A percentile compares a stretch with the other conserved stretches of the same genome.
Evolutionary conservation across 1,284 basidiomycete genomes (phyloP).

Genomic region (Sphagnurus paluster): DNA sequence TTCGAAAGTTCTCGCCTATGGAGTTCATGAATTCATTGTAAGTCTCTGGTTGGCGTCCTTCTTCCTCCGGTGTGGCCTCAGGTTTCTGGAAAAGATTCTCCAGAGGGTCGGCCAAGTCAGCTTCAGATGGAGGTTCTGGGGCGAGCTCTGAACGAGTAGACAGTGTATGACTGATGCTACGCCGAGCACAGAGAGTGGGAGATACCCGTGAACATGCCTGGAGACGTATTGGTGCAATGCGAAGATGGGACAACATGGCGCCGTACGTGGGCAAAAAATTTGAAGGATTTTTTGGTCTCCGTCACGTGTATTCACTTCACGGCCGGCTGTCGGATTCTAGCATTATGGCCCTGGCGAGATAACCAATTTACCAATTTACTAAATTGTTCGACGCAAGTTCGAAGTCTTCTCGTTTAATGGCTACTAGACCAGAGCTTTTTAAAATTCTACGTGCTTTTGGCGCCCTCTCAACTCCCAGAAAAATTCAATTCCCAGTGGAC

Average conservation of each 20-base stretch:
- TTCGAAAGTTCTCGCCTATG: slow-evolving; percentile 36
- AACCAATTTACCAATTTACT: not conserved
- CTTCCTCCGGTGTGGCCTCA: slow-evolving; percentile 17
- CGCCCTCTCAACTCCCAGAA: slow-evolving; percentile 47
- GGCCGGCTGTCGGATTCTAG: slow-evolving; percentile 15
- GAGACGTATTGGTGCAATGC: slow-evolving; percentile 27
- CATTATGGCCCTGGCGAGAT: too few relatives aligned
- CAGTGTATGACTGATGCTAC: slow-evolving; percentile 29
- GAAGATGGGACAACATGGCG: slow-evolving; percentile 34
- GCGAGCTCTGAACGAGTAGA: slow-evolving; percentile 22
- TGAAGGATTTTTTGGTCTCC: slow-evolving; percentile 24
- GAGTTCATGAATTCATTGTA: slow-evolving; percentile 38
- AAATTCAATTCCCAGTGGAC: slow-evolving; percentile 38
- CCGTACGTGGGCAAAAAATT: slow-evolving; percentile 24
- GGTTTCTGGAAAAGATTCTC: slow-evolving; percentile 9
- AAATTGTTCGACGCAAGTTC: not conserved
- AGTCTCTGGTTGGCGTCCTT: slow-evolving; percentile 20
- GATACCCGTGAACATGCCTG: slow-evolving; percentile 24
- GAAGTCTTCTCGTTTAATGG: slow-evolving; percentile 7
- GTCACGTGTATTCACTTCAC: slow-evolving; percentile 28
- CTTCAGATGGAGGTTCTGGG: slow-evolving; percentile 27
- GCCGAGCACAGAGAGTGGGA: slow-evolving; percentile 16
- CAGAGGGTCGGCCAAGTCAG: slow-evolving; percentile 18
- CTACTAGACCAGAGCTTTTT: slow-evolving; percentile 35
- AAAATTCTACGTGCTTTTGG: slow-evolving; percentile 52